phyloP scores from a whole-genome alignment of 2,329 filamentous ascomycete species.

The Diaporthe sp. region DNA sequence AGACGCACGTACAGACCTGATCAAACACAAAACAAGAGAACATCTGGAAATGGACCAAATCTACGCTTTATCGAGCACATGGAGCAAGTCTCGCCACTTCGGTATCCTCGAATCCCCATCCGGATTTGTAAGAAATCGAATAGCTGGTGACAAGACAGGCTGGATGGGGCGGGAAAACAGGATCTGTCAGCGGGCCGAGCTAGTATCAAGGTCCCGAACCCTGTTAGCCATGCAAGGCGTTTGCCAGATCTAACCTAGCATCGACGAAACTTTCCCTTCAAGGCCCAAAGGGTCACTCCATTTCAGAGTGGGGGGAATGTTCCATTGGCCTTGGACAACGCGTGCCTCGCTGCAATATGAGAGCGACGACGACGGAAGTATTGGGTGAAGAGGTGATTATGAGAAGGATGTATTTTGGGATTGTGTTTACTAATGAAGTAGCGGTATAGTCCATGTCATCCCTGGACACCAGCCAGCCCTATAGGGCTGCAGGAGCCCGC shows the following conservation, averaged over 20 bases:
- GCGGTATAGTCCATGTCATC: conserved; percentile 34
- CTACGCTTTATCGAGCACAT: not conserved
- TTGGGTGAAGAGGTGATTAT: conserved; percentile 33
- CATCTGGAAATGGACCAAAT: not conserved
- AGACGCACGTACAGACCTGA: not conserved
- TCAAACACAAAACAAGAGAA: not conserved
- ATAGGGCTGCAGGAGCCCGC: conserved; percentile 39
- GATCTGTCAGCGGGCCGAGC: conserved; percentile 14
- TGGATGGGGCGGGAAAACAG: not conserved
- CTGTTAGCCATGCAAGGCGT: not conserved
- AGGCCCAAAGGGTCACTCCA: not conserved
- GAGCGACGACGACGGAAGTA: not conserved
- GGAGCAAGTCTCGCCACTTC: not conserved
- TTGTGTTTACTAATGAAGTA: conserved; percentile 37
- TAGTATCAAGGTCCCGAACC: not conserved
- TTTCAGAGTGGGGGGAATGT: conserved; percentile 7
- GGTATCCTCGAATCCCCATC: not conserved
- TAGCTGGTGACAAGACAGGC: not conserved
- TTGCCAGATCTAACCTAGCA: conserved; percentile 2
- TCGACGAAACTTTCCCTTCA: conserved; percentile 7
- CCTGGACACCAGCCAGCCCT: conserved; percentile 24
- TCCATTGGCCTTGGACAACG: not conserved
- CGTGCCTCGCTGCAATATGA: not conserved
- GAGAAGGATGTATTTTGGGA: conserved; percentile 37
- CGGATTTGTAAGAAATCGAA: conserved; percentile 8